Evolutionary conservation across 495 filamentous ascomycete genomes (phyloP), one percentile per base, ranked within the genome.

Genomic region (Penicillium waksmanii): DNA sequence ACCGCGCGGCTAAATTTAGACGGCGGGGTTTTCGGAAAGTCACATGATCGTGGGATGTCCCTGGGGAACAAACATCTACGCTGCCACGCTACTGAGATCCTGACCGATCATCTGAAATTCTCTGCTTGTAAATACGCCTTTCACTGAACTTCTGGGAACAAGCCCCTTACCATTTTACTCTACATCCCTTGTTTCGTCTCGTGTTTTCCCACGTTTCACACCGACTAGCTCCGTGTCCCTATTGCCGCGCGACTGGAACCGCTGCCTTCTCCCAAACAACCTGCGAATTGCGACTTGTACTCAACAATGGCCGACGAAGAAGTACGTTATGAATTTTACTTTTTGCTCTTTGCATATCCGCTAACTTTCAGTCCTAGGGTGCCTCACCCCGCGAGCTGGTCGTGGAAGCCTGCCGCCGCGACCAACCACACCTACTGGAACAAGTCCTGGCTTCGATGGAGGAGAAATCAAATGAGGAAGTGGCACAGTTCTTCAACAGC

Each of bases 361-460:
- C 66, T 60, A 56, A 68, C 58, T 60, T 60, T 12, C 49, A 11
- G 21, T 27, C 34, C 50, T 49, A 97, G 91, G 95, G 95, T 72
- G 95, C 96, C 57, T 89, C 91, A 51, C 85, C 87, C 12, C 77
- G 83, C 66, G 96, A 99, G 74, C 85, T 89, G 63, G 84, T 98
- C 56, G 86, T 99, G 73, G 95, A 97, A 80, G 90, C 96, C 66
- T 93, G 89, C 76, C 92, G 95, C 35, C 87, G 95, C 57, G 91
- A 98, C 80, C 96, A 98, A 74, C 85, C 85, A 61, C 86, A 91
- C 43, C 86, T 99, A 46, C 86, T 99, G 55, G 68, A 81, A 62
- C 82, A 86, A 60, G 79, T 87, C 21, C 66, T 89, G 13, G 58
- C 68, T 17, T 55, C 58, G 48, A 72, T 79, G 63, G 60, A 72